Base-by-base conservation (phyloP, 106 monocot genomes). In the Iris macrosiphon region DNA sequence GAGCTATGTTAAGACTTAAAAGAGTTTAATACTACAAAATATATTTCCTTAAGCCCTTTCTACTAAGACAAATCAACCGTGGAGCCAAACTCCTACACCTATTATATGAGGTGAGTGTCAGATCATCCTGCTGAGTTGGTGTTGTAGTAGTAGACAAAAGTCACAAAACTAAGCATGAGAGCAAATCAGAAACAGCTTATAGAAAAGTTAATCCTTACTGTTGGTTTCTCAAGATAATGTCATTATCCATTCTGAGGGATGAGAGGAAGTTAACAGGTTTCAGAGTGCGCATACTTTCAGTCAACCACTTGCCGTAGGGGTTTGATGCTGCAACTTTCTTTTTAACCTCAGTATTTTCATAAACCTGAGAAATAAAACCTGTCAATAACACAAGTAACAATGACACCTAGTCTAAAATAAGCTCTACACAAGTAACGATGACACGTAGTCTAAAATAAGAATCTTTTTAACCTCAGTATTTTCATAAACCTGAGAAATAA, bases 381-480 rank as follows among this genome's bases (percentile, higher is more conserved):
- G n/a, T 22, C 18, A 66, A 24, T 49, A 47, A 31, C 20, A 33
- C 7, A 34, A 57, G 16, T 39, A 59, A 33, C 7, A 32, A 17
- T 32, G 6, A n/a, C 28, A 39, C n/a, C n/a, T n/a, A n/a, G n/a
- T n/a, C n/a, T n/a, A n/a, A n/a, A n/a, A n/a, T n/a, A n/a, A n/a
- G n/a, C n/a, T n/a, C n/a, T n/a, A n/a, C n/a, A n/a, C n/a, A n/a
- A n/a, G n/a, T n/a, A n/a, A n/a, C n/a, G n/a, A n/a, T n/a, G n/a
- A n/a, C n/a, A n/a, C n/a, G n/a, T n/a, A n/a, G n/a, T n/a, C n/a
- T n/a, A n/a, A n/a, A n/a, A n/a, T n/a, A n/a, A n/a, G n/a, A n/a
- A n/a, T 85, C 66, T 86, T 85, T 46, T 96, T 96, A 43, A 96
- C 74, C 42, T 96, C 90, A 29, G 95, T 96, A 63, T 96, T 96